Conservation (phyloP, 2,329 filamentous ascomycete species). For the Trichoderma hamatum region DNA sequence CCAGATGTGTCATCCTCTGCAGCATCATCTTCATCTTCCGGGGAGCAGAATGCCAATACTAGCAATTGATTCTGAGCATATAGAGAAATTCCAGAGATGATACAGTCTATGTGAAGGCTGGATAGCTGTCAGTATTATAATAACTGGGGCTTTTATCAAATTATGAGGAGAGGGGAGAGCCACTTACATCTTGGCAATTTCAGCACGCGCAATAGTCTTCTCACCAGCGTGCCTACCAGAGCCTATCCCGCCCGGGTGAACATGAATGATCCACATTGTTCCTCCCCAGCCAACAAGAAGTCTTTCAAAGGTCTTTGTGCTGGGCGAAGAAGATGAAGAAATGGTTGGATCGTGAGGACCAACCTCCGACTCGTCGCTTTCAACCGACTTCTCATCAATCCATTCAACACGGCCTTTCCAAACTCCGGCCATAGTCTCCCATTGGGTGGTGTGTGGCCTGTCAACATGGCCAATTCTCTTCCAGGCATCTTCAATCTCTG, state of each 20-base stretch:
- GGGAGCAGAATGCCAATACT: slow-evolving; percentile 85
- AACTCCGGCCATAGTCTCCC: slow-evolving; percentile 95
- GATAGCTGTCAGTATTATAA: background rate
- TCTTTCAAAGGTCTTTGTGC: slow-evolving; percentile 66
- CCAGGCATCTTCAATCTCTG: slow-evolving; percentile 84
- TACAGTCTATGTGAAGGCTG: slow-evolving; percentile 92
- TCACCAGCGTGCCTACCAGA: slow-evolving; percentile 69
- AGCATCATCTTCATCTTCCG: slow-evolving; percentile 68
- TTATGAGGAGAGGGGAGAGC: background rate
- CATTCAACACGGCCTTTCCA: slow-evolving; percentile 94
- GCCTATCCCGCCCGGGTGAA: slow-evolving; percentile 74
- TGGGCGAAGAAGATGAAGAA: slow-evolving; percentile 53
- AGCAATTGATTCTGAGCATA: slow-evolving; percentile 91
- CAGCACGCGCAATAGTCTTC: slow-evolving; percentile 74
- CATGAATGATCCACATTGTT: slow-evolving; percentile 93
- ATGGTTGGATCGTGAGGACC: slow-evolving; percentile 40
- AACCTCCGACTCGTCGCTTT: slow-evolving; percentile 64
- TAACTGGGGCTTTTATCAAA: background rate
- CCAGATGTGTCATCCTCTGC: slow-evolving; percentile 40
- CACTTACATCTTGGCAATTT: slow-evolving; percentile 87
- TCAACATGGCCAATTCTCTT: slow-evolving; percentile 92
- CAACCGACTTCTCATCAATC: slow-evolving; percentile 84
- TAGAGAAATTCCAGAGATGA: slow-evolving; percentile 94
- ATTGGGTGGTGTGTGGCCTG: slow-evolving; percentile 79
- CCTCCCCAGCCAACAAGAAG: slow-evolving; percentile 94